Conservation (phyloP, 164 flowering plant species). For the Magnolia changhungtana region DNA sequence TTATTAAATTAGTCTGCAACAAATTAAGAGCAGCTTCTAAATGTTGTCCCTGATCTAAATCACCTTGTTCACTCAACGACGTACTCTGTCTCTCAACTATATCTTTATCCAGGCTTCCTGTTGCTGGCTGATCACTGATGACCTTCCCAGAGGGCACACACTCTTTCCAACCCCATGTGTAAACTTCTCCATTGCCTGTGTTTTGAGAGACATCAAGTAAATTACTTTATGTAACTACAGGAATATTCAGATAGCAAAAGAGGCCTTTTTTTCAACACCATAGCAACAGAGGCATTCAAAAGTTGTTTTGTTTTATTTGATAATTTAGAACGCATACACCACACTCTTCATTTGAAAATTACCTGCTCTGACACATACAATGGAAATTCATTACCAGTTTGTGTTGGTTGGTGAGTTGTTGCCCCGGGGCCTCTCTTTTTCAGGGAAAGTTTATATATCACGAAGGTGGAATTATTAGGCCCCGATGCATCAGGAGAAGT, state of each 20-base stretch:
- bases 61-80: constrained; percentile 68
- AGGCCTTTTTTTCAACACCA: background rate
- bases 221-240: background rate
- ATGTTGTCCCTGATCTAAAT: constrained; percentile 10
- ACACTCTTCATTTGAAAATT: no score
- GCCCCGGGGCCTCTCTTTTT: no score
- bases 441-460: no score
- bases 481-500: no score
- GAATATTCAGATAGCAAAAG: background rate
- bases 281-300: no score
- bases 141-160: constrained; percentile 94
- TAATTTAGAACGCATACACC: no score
- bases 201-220: background rate
- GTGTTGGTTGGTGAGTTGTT: no score
- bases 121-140: constrained; percentile 51
- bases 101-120: constrained; percentile 43
- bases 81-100: constrained; percentile 41
- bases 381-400: no score
- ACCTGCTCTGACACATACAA: no score
- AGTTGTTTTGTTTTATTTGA: no score
- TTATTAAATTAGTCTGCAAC: constrained; percentile 21
- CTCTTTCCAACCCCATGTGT: constrained; percentile 99
- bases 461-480: no score
- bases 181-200: constrained; percentile 72
- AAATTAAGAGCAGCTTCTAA: constrained; percentile 6